Evolutionary conservation across 805 yeast genomes (phyloP).

Genomic region (Vanderwaltozyma yarrowii): DNA sequence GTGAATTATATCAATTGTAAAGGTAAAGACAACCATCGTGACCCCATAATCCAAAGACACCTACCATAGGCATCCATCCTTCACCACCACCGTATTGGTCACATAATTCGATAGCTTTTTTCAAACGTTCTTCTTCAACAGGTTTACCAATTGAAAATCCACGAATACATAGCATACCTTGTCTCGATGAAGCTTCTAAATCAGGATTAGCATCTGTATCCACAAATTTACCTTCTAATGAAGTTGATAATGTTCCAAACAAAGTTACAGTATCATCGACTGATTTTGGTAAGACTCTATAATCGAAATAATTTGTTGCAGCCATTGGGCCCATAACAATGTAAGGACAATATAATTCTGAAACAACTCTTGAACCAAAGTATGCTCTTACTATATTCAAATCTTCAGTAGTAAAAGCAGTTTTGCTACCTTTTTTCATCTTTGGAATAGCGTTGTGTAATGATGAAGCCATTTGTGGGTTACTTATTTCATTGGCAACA

Average conservation of each 20-base stretch:
- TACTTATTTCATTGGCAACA: conserved; percentile 24
- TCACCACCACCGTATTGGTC: conserved; percentile 35
- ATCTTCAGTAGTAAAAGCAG: conserved; percentile 13
- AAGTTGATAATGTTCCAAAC: conserved; percentile 50
- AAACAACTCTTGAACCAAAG: conserved; percentile 40
- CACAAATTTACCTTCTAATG: conserved; percentile 49
- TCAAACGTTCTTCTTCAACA: conserved; percentile 22
- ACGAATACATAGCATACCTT: conserved; percentile 46
- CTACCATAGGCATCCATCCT: conserved; percentile 43
- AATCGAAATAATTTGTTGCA: conserved; percentile 52
- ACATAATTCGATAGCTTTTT: conserved; percentile 23
- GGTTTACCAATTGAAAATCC: conserved; percentile 61
- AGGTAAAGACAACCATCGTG: conserved; percentile 63
- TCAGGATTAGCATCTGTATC: conserved; percentile 24
- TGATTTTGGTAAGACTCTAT: conserved; percentile 35
- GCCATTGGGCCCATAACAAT: conserved; percentile 47
- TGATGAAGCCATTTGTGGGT: conserved; percentile 9
- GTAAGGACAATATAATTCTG: conserved; percentile 35
- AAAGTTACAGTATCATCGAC: conserved; percentile 28
- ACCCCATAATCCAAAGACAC: conserved; percentile 51
- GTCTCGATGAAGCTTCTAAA: conserved; percentile 28
- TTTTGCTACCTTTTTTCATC: conserved; percentile 5
- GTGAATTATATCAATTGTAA: conserved; percentile 14
- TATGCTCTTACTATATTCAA: conserved; percentile 36
- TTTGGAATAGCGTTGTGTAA: conserved; percentile 11